Base-by-base conservation (phyloP, 139 green algal species). In the Auxenochlorella pyrenoidosa region DNA sequence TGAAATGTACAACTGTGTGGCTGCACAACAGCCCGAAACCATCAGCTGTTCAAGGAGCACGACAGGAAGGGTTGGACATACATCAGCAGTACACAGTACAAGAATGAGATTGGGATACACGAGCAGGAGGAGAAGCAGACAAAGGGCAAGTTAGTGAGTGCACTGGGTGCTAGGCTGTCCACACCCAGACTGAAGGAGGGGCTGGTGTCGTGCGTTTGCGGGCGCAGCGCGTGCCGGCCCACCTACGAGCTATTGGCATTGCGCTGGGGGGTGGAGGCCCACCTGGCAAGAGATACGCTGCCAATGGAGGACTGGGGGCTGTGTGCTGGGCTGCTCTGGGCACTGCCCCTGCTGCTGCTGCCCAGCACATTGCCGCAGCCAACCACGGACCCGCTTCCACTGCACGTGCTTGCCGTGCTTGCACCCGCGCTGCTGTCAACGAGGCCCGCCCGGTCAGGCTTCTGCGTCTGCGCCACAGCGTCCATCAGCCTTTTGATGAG, bases 271-370 rank as follows among this genome's bases (percentile, higher is more conserved):
- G 66, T 18, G 10, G 30, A 26, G 66, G 6, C 66, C 32, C 30
- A 84, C 34, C 78, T 34, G 36, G 16, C 22, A 36, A 28, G 40
- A 47, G 28, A 43, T 30, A 81, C 80, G 38, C 80, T 85, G 60
- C 80, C 80, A 5, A n/a, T 77, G 13, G 80, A 85, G 0, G 80
- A 85, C 60, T 85, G 80, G 0, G 80, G 80, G 80, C 80, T 85
- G 60, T 68, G 47, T 5, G 38, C 26, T 8, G 32, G n/a, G 47
- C 40, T 44, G 80, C 38, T 65, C 18, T 5, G 44, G 15, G 79
- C 59, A 19, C 38, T 58, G n/a, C n/a, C n/a, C n/a, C n/a, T n/a
- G 58, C 79, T 32, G 12, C 47, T 32, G 30, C 51, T 80, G 22
- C 73, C 22, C 38, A 30, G 26, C 32, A 5, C 5, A 1, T 5